Evolutionary conservation across 768 basidiomycete species (phyloP), one percentile per base, ranked within the genome.

Genomic region (Asterophora lycoperdoides): DNA sequence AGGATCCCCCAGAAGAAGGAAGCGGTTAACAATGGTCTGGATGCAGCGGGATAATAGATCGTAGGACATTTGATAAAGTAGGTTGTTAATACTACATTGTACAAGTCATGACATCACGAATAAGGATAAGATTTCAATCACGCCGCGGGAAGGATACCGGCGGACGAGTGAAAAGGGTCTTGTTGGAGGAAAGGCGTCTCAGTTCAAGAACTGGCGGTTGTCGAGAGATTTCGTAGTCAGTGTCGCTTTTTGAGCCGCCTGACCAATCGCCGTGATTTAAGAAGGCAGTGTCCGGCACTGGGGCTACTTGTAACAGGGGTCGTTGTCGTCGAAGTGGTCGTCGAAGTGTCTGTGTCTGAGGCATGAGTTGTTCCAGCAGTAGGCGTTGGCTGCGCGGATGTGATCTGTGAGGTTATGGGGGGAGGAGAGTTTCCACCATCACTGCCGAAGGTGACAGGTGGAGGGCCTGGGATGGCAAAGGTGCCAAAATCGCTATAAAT

Each of bases 381-480:
- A 36, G 47, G 5, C 19, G 48, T 51, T 29, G 56, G 2, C 19
- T 46, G 28, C 28, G 52, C 32, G n/a, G 52, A n/a, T 48, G 56
- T 30, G 20, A 49, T 35, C 19, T 56, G 52, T 38, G 53, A 52
- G 18, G 52, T 32, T 35, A 46, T 17, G 19, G 50, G 40, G 19
- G 51, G 28, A 33, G 56, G 41, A 23, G 23, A 23, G 15, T 54
- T 40, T 35, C 41, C 51, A 43, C 62, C 59, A 46, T 23, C 23
- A 23, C 53, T 44, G 46, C 48, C 62, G 41, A 71, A 67, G 8
- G 58, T 61, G 53, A 67, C 64, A 48, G 61, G 58, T 29, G 62
- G 58, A 44, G 70, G 70, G 8, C 68, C 71, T 51, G 68, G 71
- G 37, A 71, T 61, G n/a, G 58, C 58, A 53, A 70, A 69, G 15